phyloP scores from a whole-genome alignment of 2,329 filamentous ascomycete species.

The Cryphonectria japonica region DNA sequence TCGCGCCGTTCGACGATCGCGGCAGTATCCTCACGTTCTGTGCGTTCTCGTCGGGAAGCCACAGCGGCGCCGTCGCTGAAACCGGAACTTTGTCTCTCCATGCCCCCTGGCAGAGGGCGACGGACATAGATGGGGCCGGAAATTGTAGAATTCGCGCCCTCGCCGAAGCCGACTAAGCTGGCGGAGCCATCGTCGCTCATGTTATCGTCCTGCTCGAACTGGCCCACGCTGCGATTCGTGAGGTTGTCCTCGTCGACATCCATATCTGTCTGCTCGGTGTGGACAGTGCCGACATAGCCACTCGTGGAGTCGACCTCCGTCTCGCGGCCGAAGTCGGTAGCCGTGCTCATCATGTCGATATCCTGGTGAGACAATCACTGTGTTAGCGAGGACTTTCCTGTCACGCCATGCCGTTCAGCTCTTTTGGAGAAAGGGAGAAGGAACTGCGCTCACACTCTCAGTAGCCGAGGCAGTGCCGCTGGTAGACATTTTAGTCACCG shows the following conservation, averaged over 20 bases:
- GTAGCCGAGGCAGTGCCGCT: constrained; percentile 91
- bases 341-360: constrained; percentile 71
- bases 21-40: constrained; percentile 43
- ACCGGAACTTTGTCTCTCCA: constrained; percentile 57
- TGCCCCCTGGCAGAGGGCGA: constrained; percentile 47
- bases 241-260: constrained; percentile 55
- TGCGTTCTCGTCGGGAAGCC: constrained; percentile 37
- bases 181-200: constrained; percentile 85
- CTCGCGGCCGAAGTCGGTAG: constrained; percentile 59
- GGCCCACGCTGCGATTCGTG: constrained; percentile 51
- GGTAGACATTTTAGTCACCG: constrained; percentile 79
- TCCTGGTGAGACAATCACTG: constrained; percentile 47
- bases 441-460: constrained; percentile 62
- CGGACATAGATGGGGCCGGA: constrained; percentile 75
- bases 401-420: constrained; percentile 35
- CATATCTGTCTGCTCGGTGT: constrained; percentile 49
- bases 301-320: constrained; percentile 50
- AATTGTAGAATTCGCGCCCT: constrained; percentile 84
- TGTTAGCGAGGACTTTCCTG: constrained; percentile 34
- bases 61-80: constrained; percentile 50
- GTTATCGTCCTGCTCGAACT: constrained; percentile 61
- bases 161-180: constrained; percentile 88
- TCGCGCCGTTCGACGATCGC: constrained; percentile 59
- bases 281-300: constrained; percentile 54
- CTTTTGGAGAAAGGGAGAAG: neutral